phyloP scores from a whole-genome alignment of 2,329 filamentous ascomycete genomes.

The Sarocladium strictum region DNA sequence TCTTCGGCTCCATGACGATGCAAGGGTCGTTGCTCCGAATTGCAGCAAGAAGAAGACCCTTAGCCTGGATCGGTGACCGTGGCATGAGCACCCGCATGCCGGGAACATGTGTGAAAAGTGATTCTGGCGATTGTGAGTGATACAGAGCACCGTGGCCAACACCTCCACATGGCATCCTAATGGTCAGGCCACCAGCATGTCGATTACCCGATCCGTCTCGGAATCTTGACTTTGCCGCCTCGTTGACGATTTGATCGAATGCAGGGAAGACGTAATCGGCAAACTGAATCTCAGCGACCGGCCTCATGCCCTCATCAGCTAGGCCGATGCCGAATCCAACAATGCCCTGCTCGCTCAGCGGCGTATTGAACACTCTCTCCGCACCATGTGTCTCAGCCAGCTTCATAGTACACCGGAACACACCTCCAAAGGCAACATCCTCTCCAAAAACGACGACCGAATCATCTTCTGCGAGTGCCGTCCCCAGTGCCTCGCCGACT shows the following conservation, averaged over 20 bases:
- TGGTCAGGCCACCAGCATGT: constrained; percentile 70
- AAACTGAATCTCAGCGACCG: constrained; percentile 92
- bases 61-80: constrained; percentile 79
- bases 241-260: constrained; percentile 91
- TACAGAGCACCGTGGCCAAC: constrained; percentile 86
- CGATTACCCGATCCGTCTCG: constrained; percentile 55
- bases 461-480: constrained; percentile 76
- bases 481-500: constrained; percentile 82
- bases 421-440: constrained; percentile 93
- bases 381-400: constrained; percentile 81
- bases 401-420: constrained; percentile 92
- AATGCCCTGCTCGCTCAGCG: constrained; percentile 89
- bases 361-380: constrained; percentile 93
- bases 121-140: constrained; percentile 85
- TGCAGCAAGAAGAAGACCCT: constrained; percentile 72
- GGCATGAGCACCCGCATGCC: constrained; percentile 82
- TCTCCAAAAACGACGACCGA: constrained; percentile 90
- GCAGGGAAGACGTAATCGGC: constrained; percentile 92
- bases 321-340: constrained; percentile 88
- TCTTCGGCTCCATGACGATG: constrained; percentile 91
- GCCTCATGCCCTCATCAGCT: constrained; percentile 85
- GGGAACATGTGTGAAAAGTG: constrained; percentile 81
- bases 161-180: constrained; percentile 84
- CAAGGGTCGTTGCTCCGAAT: constrained; percentile 82
- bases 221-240: constrained; percentile 84